Conservation (phyloP, 2,329 filamentous ascomycete species). For the Ceratocystis smalleyi region DNA sequence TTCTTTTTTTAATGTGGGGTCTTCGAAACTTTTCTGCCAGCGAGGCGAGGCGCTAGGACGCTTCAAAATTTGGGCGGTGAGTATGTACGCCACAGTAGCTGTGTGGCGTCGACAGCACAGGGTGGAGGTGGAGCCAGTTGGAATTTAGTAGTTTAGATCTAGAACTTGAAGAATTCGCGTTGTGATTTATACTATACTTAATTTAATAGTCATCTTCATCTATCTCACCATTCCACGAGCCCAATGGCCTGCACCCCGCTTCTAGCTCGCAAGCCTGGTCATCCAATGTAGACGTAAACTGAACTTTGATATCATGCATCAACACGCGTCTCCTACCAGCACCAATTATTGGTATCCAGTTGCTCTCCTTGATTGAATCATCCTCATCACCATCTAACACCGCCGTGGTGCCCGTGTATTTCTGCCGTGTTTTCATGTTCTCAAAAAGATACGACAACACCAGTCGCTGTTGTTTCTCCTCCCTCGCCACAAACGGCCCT, state of each 20-base stretch:
- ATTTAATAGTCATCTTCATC: no score
- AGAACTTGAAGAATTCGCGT: neutral
- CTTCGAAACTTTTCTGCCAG: constrained; percentile 9
- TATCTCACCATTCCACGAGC: no score
- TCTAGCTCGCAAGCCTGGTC: neutral
- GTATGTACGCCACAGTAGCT: neutral
- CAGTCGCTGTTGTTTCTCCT: neutral
- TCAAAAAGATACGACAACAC: neutral
- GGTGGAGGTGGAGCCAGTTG: neutral
- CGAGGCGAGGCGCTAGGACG: neutral
- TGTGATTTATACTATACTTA: no score
- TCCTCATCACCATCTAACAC: neutral
- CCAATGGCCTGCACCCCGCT: no score
- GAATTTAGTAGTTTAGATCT: neutral
- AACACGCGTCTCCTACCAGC: neutral
- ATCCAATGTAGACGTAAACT: neutral
- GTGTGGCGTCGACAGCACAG: neutral
- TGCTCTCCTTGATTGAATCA: neutral
- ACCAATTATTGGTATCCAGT: neutral
- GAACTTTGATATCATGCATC: neutral
- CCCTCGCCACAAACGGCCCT: neutral
- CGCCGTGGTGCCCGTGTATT: neutral
- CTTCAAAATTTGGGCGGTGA: neutral
- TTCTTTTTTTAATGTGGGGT: constrained; percentile 11
- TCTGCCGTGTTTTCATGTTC: neutral